Conservation (phyloP, 345 rosid genomes). For the Salix udensis region DNA sequence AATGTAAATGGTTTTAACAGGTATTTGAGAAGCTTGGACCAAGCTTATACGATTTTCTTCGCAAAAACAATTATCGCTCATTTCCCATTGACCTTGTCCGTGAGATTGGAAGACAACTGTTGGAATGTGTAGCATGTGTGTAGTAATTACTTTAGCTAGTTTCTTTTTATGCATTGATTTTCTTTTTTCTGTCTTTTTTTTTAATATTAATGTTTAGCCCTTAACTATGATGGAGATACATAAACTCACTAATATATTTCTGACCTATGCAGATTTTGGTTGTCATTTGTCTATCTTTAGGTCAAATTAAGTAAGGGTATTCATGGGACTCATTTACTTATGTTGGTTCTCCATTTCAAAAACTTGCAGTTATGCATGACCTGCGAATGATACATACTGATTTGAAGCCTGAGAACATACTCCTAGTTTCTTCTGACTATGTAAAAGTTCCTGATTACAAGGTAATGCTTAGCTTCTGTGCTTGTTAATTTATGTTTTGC, state of each 20-base stretch:
- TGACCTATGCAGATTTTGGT: background rate
- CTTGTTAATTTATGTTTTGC: background rate
- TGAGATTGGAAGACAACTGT: conserved; percentile 99
- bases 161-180: conserved; percentile 23
- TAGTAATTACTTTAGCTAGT: conserved; percentile 64
- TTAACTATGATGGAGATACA: background rate
- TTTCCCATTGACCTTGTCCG: conserved; percentile 99
- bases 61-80: conserved; percentile 96
- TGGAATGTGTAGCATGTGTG: conserved; percentile 99
- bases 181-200: conserved; percentile 8
- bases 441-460: conserved; percentile 74
- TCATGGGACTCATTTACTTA: conserved; percentile 11
- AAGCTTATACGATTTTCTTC: conserved; percentile 99
- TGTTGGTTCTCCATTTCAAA: background rate
- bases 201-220: background rate
- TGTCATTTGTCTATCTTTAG: background rate
- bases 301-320: background rate
- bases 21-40: conserved; percentile 99
- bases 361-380: conserved; percentile 84
- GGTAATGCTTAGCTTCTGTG: conserved; percentile 31
- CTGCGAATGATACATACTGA: conserved; percentile 78
- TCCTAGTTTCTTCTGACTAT: conserved; percentile 68
- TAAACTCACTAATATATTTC: background rate
- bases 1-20: conserved; percentile 87
- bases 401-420: conserved; percentile 84